phyloP scores from a whole-genome alignment of 805 yeast genomes.

The Lipomyces mesembrius region DNA sequence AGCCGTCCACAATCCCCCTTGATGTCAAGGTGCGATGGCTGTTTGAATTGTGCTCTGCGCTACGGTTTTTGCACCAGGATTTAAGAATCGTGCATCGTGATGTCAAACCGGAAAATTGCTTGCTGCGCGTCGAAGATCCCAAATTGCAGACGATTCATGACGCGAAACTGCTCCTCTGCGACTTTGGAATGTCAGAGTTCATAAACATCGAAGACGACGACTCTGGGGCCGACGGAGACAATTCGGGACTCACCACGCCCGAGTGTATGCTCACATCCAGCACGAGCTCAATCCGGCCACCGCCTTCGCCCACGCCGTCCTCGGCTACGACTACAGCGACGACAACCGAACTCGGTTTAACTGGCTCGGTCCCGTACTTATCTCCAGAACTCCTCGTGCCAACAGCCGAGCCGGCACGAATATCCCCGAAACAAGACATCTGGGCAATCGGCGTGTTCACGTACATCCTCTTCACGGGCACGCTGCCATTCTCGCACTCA shows the following conservation, averaged over 20 bases:
- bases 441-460: conserved; percentile 90
- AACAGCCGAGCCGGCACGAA: conserved; percentile 58
- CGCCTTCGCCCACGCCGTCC: conserved; percentile 8
- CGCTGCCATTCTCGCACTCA: conserved; percentile 81
- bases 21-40: conserved; percentile 27
- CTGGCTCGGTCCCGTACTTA: conserved; percentile 92
- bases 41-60: conserved; percentile 61
- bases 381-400: conserved; percentile 81
- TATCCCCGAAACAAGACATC: conserved; percentile 54
- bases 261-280: neutral
- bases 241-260: conserved; percentile 1
- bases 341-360: conserved; percentile 26
- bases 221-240: neutral
- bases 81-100: conserved; percentile 79
- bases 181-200: conserved; percentile 79
- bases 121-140: conserved; percentile 53
- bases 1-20: conserved; percentile 35
- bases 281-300: neutral
- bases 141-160: conserved; percentile 7
- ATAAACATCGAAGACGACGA: conserved; percentile 16
- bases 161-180: conserved; percentile 64
- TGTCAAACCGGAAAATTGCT: conserved; percentile 78
- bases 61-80: conserved; percentile 65
- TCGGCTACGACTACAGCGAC: conserved; percentile 19
- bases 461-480: conserved; percentile 73